Evolutionary conservation across 2,329 filamentous ascomycete species (phyloP).

Genomic region (Pseudogymnoascus sp.): DNA sequence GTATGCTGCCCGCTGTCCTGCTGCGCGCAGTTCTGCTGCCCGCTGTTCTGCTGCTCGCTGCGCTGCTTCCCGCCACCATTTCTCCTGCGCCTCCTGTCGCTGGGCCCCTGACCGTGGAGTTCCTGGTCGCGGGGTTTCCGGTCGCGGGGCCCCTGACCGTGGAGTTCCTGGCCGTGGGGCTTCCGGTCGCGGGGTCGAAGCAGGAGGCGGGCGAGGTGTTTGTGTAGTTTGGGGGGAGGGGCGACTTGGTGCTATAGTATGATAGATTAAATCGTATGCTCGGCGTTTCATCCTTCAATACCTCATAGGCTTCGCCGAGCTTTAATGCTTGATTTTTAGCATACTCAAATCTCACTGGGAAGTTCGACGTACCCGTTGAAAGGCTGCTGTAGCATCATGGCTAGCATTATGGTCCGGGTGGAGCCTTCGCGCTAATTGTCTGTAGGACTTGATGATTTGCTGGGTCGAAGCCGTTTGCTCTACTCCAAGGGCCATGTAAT

Average conservation of each 20-base stretch:
- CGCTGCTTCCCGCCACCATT: slow-evolving; percentile 9
- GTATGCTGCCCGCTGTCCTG: no score
- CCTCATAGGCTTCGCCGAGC: slow-evolving; percentile 30
- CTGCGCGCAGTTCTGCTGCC: no score
- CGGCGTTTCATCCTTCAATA: slow-evolving; percentile 27
- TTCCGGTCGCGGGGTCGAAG: background rate
- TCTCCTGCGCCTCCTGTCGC: background rate
- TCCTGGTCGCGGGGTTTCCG: background rate
- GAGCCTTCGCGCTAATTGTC: no score
- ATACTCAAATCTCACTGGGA: background rate
- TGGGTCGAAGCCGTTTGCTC: no score
- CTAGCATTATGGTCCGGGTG: no score
- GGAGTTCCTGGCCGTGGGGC: background rate
- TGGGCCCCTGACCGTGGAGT: background rate
- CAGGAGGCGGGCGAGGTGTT: background rate
- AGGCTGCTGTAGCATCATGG: no score
- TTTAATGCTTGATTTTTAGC: slow-evolving; percentile 15
- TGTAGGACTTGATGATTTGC: no score
- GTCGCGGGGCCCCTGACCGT: no score
- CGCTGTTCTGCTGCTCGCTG: slow-evolving; percentile 8
- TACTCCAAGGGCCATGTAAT: no score
- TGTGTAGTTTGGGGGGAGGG: slow-evolving; percentile 1
- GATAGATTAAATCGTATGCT: slow-evolving; percentile 28
- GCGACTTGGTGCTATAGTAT: slow-evolving; percentile 9
- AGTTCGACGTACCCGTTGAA: no score